These are phyloP conservation scores for Colletotrichum sp. DNA, from an alignment of 2,329 filamentous ascomycete genomes.

Conservation along the genomic window DNA sequence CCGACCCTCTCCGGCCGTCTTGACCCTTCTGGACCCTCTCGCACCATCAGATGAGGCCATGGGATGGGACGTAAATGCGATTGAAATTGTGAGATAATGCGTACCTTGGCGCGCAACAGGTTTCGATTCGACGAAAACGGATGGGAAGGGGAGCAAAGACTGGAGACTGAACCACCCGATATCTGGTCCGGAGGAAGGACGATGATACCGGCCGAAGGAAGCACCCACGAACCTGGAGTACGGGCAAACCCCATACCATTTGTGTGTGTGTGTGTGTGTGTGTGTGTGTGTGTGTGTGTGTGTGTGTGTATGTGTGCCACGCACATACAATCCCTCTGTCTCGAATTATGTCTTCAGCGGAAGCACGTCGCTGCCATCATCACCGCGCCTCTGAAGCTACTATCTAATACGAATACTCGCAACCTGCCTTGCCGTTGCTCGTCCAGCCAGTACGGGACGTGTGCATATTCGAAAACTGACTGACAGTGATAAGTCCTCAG, in stretches of 20 bases:
- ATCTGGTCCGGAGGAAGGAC: neutral
- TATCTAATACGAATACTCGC: neutral
- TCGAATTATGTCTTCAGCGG: neutral
- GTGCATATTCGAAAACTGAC: neutral
- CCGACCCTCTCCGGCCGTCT: neutral
- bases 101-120: neutral
- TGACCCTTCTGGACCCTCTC: neutral
- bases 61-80: neutral
- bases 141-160: neutral
- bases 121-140: neutral
- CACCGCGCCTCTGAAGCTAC: neutral
- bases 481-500: neutral
- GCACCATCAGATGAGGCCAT: neutral
- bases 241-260: neutral
- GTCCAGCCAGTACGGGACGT: neutral
- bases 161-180: neutral
- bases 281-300: too few relatives aligned
- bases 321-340: neutral
- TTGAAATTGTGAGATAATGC: constrained; percentile 8
- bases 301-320: neutral
- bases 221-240: neutral
- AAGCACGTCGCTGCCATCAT: neutral
- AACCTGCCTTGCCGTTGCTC: neutral
- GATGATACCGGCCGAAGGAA: neutral
- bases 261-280: neutral